Evolutionary conservation across 2,329 filamentous ascomycete genomes (phyloP).

Genomic region (Phoma sp.): DNA sequence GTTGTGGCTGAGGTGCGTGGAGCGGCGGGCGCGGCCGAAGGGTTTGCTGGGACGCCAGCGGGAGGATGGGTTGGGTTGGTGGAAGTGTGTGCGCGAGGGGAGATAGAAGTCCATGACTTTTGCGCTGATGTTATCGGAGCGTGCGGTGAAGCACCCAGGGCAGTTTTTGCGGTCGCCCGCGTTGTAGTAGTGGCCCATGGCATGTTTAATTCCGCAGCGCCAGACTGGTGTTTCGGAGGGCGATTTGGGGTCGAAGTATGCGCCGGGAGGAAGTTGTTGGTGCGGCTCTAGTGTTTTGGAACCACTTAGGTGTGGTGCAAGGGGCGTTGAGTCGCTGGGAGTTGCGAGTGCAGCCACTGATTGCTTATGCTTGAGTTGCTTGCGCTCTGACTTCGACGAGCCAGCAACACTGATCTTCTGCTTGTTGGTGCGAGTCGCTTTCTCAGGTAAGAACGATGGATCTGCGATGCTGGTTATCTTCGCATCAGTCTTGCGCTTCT

Average conservation of each 20-base stretch:
- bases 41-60: conserved; percentile 32
- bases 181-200: conserved; percentile 40
- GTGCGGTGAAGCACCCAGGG: conserved; percentile 30
- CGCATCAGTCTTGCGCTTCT: conserved; percentile 4
- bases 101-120: conserved; percentile 40
- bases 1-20: conserved; percentile 26
- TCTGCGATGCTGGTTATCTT: background rate
- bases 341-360: too few species aligned
- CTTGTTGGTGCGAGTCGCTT: background rate
- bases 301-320: conserved; percentile 16
- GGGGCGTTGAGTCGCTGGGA: background rate
- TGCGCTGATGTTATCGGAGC: conserved; percentile 16
- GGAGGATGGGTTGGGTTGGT: conserved; percentile 24
- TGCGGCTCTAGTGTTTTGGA: conserved; percentile 28
- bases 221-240: conserved; percentile 29
- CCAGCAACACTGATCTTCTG: background rate
- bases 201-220: conserved; percentile 37
- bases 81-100: conserved; percentile 21
- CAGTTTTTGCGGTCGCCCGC: conserved; percentile 35
- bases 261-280: conserved; percentile 28
- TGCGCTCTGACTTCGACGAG: background rate
- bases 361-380: background rate
- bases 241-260: conserved; percentile 27
- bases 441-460: background rate
- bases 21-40: conserved; percentile 7